Percentiles rank a stretch among this genome's conserved stretches.
phyloP scores from a whole-genome alignment of 257 asterid genomes.

The Linaria vulgaris region DNA sequence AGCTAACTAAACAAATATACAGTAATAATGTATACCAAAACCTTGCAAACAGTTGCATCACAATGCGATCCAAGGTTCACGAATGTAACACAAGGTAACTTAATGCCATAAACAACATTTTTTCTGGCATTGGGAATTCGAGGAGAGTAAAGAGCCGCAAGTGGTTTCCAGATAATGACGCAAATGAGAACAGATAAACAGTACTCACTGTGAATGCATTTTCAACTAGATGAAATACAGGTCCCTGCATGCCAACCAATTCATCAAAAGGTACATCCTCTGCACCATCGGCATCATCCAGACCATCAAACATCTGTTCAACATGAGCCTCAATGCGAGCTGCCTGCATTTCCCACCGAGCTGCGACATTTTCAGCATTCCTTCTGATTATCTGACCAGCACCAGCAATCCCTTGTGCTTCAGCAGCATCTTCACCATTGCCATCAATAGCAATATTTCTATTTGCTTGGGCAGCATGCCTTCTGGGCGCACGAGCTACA shows the following conservation, averaged over 20 bases:
- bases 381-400: slow-evolving; percentile 87
- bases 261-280: slow-evolving; percentile 99
- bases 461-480: slow-evolving; percentile 75
- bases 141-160: not conserved
- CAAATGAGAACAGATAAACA: slow-evolving; percentile 4
- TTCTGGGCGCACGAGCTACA: slow-evolving; percentile 90
- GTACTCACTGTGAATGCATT: slow-evolving; percentile 90
- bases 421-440: slow-evolving; percentile 86
- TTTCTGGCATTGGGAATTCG: not conserved
- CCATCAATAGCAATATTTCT: slow-evolving; percentile 71
- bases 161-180: not conserved
- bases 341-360: slow-evolving; percentile 96
- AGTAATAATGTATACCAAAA: not conserved
- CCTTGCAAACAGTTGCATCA: not conserved
- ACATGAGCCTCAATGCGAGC: slow-evolving; percentile 98
- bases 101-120: not conserved
- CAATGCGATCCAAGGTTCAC: not conserved
- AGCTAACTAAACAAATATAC: not conserved
- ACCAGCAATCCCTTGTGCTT: slow-evolving; percentile 84
- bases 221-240: slow-evolving; percentile 95
- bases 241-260: slow-evolving; percentile 99
- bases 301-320: slow-evolving; percentile 98
- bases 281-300: slow-evolving; percentile 99
- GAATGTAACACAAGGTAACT: not conserved
- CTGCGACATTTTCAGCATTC: slow-evolving; percentile 97